Conservation (phyloP, 345 rosid genomes). For the Geranium brycei region DNA sequence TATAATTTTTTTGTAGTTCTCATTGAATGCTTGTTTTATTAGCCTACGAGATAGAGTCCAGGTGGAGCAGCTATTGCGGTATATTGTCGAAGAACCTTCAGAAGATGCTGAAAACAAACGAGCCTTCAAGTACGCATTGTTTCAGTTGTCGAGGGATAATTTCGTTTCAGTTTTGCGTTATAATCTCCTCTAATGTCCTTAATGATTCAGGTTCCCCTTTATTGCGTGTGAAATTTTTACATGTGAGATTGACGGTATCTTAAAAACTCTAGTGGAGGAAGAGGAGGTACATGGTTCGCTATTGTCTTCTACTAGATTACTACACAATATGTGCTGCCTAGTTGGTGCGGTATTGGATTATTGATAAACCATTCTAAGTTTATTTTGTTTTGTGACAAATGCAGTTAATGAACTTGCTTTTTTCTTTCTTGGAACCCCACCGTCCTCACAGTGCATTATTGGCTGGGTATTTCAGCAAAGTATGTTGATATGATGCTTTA, state of each 20-base stretch:
- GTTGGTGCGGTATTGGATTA: not conserved
- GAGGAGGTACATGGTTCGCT: conserved; percentile 46
- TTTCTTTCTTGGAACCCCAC: conserved; percentile 81
- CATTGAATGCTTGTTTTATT: conserved; percentile 15
- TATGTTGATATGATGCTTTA: conserved; percentile 12
- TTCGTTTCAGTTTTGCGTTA: not conserved
- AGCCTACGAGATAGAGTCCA: conserved; percentile 83
- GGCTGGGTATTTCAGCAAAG: conserved; percentile 99
- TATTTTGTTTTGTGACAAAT: conserved; percentile 11
- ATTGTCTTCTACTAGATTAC: not conserved
- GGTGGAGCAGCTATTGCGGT: conserved; percentile 80
- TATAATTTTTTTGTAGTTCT: not conserved
- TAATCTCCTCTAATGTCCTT: conserved; percentile 11
- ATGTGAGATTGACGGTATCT: conserved; percentile 93
- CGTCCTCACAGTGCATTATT: conserved; percentile 76
- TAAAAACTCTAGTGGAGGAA: conserved; percentile 87
- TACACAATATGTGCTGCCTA: not conserved
- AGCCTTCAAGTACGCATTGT: conserved; percentile 56
- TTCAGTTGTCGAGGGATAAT: not conserved
- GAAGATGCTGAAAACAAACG: conserved; percentile 80
- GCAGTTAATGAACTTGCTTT: conserved; percentile 89
- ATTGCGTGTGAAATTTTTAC: conserved; percentile 93
- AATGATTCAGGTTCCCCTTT: conserved; percentile 65
- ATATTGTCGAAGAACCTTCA: conserved; percentile 67
- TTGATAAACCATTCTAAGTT: conserved; percentile 10